A percentile compares a stretch with the other conserved stretches of the same genome.
Evolutionary conservation across 148 eudicot genomes (phyloP).

Genomic region (Arctostaphylos glauca): DNA sequence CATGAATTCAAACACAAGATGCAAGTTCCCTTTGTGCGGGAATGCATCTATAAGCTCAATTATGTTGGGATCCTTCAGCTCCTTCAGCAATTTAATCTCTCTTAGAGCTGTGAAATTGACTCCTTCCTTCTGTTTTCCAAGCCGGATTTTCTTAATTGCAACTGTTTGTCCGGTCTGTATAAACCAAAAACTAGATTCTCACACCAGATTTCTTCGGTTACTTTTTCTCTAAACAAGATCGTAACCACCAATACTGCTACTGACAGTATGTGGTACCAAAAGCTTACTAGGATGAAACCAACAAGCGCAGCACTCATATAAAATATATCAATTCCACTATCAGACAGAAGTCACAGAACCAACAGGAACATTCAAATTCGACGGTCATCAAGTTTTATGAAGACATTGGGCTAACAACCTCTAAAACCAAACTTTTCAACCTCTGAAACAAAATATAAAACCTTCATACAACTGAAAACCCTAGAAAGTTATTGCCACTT

Average conservation of each 20-base stretch:
- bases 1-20: constrained; percentile 97
- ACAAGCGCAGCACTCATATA: neutral
- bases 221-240: neutral
- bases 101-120: constrained; percentile 92
- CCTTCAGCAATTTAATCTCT: constrained; percentile 91
- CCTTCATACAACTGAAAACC: neutral
- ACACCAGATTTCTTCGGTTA: neutral
- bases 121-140: constrained; percentile 99
- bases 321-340: neutral
- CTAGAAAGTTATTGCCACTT: neutral
- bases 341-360: constrained; percentile 10
- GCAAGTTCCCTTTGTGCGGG: constrained; percentile 91
- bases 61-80: constrained; percentile 81
- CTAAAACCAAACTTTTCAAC: neutral
- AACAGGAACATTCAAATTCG: neutral
- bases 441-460: neutral
- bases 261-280: neutral
- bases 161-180: constrained; percentile 78
- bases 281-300: neutral
- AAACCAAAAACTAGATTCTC: constrained; percentile 14
- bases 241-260: neutral
- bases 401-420: neutral
- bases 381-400: neutral
- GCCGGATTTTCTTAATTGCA: constrained; percentile 94
- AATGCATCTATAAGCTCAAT: constrained; percentile 87